Evolutionary conservation across 345 rosid species (phyloP), one percentile per base, ranked within the genome.

Genomic region (Camelina sativa): DNA sequence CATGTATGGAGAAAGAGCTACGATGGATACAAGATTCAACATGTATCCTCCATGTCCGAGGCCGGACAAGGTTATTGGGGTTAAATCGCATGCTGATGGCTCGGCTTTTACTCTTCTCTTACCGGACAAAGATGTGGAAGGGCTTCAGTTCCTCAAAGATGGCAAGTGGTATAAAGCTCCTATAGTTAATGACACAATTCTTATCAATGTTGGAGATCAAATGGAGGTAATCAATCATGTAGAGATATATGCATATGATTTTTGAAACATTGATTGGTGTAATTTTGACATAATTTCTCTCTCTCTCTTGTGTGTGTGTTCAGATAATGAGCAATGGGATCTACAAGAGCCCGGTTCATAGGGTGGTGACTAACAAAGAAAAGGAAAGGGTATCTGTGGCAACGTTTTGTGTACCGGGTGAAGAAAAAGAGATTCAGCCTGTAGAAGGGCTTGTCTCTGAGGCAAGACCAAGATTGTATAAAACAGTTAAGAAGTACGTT

Each of bases 281-380:
- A 62, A 35, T 34, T 22, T 37, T 69, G 60, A 69, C 5, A 22
- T 8, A 19, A 3, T 19, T 3, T 68, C 9, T 51, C 6, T 9
- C 10, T 51, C 7, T 34, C 30, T 28, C 30, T 28, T 28, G 5
- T 28, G 16, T 37, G 15, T 19, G 25, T 43, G 22, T 76, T 75
- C 28, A 83, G 89, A 83, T 84, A 67, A 85, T 82, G 88, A 84
- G 85, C 76, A 87, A 89, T 69, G 90, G 87, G 19, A 82, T 82
- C 56, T 89, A 79, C 80, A 87, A 86, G 82, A 87, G 90, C 65
- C 62, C 81, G 9, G 61, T 80, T 41, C 86, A 82, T 71, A 71
- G 87, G 57, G 91, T 80, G 67, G 76, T 82, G 76, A 83, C 88
- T 0, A 83, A 83, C 76, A 61, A 72, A 3, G 84, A 81, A 62